Base-by-base conservation (phyloP, 2,329 filamentous ascomycete species). In the Knufia petricola region DNA sequence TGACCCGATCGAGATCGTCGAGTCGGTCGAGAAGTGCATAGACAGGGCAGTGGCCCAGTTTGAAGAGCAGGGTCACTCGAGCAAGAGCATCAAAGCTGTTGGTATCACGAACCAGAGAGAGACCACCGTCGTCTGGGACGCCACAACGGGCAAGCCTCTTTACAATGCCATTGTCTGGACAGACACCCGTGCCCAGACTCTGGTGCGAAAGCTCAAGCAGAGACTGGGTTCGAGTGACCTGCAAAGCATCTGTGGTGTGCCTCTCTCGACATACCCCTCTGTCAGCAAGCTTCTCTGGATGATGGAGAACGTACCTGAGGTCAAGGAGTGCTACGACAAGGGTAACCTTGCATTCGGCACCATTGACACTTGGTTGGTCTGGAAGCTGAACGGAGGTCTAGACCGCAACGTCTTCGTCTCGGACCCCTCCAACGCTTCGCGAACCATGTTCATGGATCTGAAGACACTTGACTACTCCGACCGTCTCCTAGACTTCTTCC, bases 391-490 rank as follows among this genome's bases (percentile, higher is more conserved):
- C 60, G 87, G 85, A 50, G 82, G 84, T 43, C 73, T 71, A 26
- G 73, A 78, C 51, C 78, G 75, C 45, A 77, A 82, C 49, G 67
- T 88, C 37, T 82, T 86, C 61, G 86, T 94, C 50, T 92, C 88
- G 0, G 88, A 95, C 64, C 80, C 83, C 41, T 87, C 85, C 52
- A 95, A 95, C 64, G 88, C 88, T 17, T 90, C 85, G 46, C 75
- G 88, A 61, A 95, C 88, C 52, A 94, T 94, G 87, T 92, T 95
- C 66, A 89, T 94, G 83, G 87, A 94, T 67, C 74, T 95, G 47
- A 76, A 81, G 58, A 89, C 82, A 9, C 74, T 87, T 51, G 66
- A 88, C 59, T 95, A 94, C 66, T 86, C 90, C 63, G 79, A 87
- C 49, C 74, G 74, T 34, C 75, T 94, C 21, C 70, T 94, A 21